Conservation (phyloP, 495 filamentous ascomycete genomes). For the Ascodesmis nigricans region DNA sequence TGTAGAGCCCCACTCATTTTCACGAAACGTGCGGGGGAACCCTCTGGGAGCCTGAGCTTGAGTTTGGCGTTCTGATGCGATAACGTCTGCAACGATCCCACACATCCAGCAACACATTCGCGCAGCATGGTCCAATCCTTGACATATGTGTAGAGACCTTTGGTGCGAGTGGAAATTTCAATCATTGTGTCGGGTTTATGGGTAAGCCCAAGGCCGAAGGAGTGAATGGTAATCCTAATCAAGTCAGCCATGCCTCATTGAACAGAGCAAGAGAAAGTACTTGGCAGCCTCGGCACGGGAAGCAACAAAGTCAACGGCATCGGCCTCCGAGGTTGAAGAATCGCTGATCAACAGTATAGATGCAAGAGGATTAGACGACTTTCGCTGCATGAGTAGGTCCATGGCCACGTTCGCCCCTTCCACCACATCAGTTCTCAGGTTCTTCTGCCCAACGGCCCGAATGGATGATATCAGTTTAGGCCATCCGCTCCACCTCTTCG, state of each 20-base stretch:
- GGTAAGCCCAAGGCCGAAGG: conserved; percentile 85
- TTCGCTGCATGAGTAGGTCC: conserved; percentile 96
- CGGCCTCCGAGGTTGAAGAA: conserved; percentile 87
- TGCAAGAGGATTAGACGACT: conserved; percentile 86
- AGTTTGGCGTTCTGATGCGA: conserved; percentile 99
- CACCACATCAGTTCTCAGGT: conserved; percentile 85
- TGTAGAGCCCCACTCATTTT: conserved; percentile 96
- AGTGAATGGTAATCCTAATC: conserved; percentile 73
- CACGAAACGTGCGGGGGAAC: conserved; percentile 90
- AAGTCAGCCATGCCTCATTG: conserved; percentile 17
- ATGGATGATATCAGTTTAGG: conserved; percentile 68
- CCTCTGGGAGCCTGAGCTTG: conserved; percentile 82
- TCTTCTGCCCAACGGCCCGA: conserved; percentile 88
- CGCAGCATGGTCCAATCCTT: conserved; percentile 99
- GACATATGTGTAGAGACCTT: conserved; percentile 92
- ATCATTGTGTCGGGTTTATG: conserved; percentile 99
- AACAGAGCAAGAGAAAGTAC: conserved; percentile 29
- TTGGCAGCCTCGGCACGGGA: conserved; percentile 96
- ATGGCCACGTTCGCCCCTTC: conserved; percentile 97
- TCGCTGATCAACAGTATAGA: conserved; percentile 97
- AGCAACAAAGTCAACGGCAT: conserved; percentile 95
- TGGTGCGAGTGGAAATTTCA: conserved; percentile 83
- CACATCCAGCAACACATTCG: conserved; percentile 85
- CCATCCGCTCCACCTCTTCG: conserved; percentile 86
- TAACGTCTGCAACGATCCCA: conserved; percentile 80